Percentiles rank a stretch among this genome's conserved stretches.
Conservation (phyloP, 108 stramenopile species). For the Pseudonitzschia multistriata region DNA sequence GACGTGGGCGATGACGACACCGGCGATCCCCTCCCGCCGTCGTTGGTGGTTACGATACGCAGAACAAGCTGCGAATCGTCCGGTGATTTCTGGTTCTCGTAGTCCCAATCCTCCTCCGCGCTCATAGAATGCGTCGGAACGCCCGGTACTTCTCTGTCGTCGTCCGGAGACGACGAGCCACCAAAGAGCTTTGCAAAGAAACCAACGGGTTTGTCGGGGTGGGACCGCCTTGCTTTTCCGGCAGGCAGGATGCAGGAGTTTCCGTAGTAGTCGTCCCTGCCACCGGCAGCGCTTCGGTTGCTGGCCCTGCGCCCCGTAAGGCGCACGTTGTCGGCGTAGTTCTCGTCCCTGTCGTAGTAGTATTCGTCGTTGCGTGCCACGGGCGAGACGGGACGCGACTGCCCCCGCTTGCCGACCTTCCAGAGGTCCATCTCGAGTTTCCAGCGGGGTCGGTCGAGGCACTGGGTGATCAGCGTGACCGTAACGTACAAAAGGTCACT, state of each 20-base stretch:
- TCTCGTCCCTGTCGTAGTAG: background rate
- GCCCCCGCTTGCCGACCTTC: slow-evolving; percentile 19
- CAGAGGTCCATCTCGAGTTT: slow-evolving; percentile 27
- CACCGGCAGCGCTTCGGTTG: background rate
- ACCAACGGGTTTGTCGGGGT: background rate
- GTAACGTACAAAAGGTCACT: slow-evolving; percentile 32
- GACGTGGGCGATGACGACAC: background rate
- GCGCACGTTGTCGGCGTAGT: slow-evolving; percentile 9
- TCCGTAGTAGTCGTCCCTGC: background rate
- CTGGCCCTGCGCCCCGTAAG: slow-evolving; percentile 1
- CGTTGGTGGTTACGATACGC: background rate
- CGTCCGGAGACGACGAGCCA: background rate
- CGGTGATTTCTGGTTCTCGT: background rate
- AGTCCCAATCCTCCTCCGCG: slow-evolving; percentile 11
- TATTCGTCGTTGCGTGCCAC: background rate
- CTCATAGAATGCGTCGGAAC: slow-evolving; percentile 22
- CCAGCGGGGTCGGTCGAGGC: slow-evolving; percentile 35
- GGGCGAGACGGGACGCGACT: too few species aligned
- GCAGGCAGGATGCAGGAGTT: background rate
- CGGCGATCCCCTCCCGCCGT: background rate
- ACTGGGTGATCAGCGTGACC: slow-evolving; percentile 37
- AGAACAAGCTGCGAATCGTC: background rate
- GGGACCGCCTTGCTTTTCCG: background rate
- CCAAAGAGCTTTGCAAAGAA: background rate
- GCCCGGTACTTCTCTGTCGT: slow-evolving; percentile 21